phyloP scores from a whole-genome alignment of 2,329 filamentous ascomycete genomes.

The Diaporthe eres region DNA sequence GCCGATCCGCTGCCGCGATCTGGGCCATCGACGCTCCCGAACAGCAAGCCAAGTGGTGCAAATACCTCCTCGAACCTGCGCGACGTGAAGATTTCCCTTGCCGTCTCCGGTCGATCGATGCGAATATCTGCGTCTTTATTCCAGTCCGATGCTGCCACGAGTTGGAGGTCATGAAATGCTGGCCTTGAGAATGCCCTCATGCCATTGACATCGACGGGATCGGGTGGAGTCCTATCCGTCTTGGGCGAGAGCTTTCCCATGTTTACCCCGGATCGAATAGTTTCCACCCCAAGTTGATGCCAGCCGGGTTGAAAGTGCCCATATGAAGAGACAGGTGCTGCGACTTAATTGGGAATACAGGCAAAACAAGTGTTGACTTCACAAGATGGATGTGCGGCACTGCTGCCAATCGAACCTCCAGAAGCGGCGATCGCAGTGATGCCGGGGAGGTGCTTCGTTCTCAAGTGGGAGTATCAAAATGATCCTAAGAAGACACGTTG shows the following conservation, averaged over 20 bases:
- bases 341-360: too few relatives aligned
- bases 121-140: slow-evolving; percentile 66
- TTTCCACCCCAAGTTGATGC: neutral
- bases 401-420: neutral
- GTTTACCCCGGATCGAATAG: too few relatives aligned
- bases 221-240: neutral
- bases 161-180: slow-evolving; percentile 68
- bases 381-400: neutral
- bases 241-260: neutral
- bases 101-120: slow-evolving; percentile 67
- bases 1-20: neutral
- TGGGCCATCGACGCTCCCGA: neutral
- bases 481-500: too few relatives aligned
- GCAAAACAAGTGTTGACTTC: neutral
- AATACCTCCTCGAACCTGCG: slow-evolving; percentile 53
- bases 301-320: neutral
- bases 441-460: neutral
- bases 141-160: slow-evolving; percentile 63
- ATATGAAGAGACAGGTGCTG: neutral
- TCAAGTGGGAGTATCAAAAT: neutral
- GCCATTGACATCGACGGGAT: neutral
- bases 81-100: slow-evolving; percentile 55
- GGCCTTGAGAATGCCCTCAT: slow-evolving; percentile 54
- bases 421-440: neutral
- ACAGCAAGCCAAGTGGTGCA: neutral